phyloP scores from a whole-genome alignment of 441 rosid species.

The Raphanus hybrid region DNA sequence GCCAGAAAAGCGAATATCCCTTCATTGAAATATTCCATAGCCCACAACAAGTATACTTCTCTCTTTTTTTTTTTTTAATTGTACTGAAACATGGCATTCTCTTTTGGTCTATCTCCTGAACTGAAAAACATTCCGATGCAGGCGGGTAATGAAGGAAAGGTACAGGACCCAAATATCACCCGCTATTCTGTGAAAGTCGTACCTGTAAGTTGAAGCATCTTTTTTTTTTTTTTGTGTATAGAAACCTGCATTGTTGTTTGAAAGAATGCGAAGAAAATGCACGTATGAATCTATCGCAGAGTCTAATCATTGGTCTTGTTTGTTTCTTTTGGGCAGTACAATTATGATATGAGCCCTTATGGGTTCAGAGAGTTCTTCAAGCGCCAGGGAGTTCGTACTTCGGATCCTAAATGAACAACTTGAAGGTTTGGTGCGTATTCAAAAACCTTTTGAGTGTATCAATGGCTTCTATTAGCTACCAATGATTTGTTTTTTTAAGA shows the following conservation, averaged over 20 bases:
- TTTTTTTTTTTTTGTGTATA: neutral
- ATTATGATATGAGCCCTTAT: conserved; percentile 74
- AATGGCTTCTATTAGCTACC: conserved; percentile 13
- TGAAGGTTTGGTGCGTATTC: neutral
- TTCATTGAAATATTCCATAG: conserved; percentile 91
- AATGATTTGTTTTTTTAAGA: neutral
- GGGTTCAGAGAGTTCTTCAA: conserved; percentile 97
- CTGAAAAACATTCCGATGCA: conserved; percentile 40
- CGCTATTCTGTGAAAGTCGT: conserved; percentile 85
- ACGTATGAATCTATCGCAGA: neutral
- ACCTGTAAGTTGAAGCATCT: conserved; percentile 63
- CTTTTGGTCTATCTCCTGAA: conserved; percentile 4
- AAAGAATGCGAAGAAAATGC: neutral
- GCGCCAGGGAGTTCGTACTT: conserved; percentile 61
- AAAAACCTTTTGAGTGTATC: conserved; percentile 25
- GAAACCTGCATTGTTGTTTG: neutral
- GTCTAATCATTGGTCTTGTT: conserved; percentile 14
- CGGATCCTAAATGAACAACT: conserved; percentile 47
- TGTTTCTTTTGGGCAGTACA: conserved; percentile 60
- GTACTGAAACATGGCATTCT: neutral
- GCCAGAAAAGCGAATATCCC: conserved; percentile 91
- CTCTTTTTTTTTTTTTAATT: neutral
- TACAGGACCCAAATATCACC: conserved; percentile 65
- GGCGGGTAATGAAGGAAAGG: conserved; percentile 72
- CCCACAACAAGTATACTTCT: conserved; percentile 72